phyloP scores from a whole-genome alignment of 305 asterid species.

The Solanum hybrid region DNA sequence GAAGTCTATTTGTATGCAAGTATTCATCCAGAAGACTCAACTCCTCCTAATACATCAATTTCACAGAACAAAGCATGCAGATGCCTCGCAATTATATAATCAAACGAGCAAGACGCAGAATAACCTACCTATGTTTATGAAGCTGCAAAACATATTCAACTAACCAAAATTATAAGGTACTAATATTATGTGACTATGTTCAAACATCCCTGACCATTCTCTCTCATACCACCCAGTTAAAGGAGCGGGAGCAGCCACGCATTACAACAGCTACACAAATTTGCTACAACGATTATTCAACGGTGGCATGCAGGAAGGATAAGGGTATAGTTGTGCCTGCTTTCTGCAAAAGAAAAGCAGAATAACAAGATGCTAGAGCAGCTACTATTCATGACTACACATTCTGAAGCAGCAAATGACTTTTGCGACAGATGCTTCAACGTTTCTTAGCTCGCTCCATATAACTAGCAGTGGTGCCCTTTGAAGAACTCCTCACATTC shows the following conservation, averaged over 20 bases:
- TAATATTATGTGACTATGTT: neutral
- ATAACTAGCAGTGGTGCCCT: slow-evolving; percentile 6
- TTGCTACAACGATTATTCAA: neutral
- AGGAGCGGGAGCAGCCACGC: neutral
- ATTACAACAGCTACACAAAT: neutral
- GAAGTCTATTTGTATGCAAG: neutral
- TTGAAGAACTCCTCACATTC: slow-evolving; percentile 19
- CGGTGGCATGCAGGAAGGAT: neutral
- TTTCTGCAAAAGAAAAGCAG: neutral
- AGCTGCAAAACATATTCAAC: neutral
- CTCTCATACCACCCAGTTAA: neutral
- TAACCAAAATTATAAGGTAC: neutral
- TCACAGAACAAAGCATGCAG: neutral
- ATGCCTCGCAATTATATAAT: neutral
- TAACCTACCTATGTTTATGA: too few species aligned
- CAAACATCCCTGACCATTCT: neutral
- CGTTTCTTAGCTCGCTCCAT: slow-evolving; percentile 18
- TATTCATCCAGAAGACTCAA: neutral
- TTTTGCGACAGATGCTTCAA: neutral
- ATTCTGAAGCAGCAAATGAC: neutral
- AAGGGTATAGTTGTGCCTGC: neutral
- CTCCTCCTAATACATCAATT: neutral
- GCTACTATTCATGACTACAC: neutral
- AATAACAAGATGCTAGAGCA: neutral
- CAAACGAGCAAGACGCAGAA: neutral